Percentiles rank a stretch among this genome's conserved stretches.
Conservation (phyloP, 2,329 filamentous ascomycete species). For the Didymella pomorum region DNA sequence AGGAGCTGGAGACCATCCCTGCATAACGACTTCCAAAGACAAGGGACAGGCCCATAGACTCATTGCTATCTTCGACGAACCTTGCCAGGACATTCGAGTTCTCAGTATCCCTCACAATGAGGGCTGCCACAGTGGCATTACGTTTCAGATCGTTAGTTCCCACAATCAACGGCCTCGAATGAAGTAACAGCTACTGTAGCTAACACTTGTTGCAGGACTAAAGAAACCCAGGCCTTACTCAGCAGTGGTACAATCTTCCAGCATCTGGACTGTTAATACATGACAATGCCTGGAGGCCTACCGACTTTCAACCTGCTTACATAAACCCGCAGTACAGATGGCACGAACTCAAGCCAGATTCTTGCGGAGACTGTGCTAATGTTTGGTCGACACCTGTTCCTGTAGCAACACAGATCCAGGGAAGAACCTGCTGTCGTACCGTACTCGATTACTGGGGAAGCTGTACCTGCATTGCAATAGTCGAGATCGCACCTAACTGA, state of each 20-base stretch:
- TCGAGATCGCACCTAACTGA: neutral
- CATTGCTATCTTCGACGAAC: neutral
- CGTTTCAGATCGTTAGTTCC: neutral
- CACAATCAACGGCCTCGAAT: neutral
- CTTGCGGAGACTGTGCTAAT: neutral
- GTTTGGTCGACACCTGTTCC: neutral
- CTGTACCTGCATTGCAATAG: neutral
- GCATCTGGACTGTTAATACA: neutral
- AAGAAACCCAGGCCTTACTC: neutral
- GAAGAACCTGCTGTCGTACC: neutral
- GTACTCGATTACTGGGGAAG: neutral
- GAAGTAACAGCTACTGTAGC: neutral
- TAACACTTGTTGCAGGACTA: neutral
- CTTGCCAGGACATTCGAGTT: neutral
- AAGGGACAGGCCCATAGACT: neutral
- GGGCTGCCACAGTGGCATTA: neutral
- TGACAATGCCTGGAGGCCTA: neutral
- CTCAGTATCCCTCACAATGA: neutral
- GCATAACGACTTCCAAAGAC: neutral
- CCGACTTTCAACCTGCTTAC: neutral
- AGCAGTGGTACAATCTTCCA: neutral
- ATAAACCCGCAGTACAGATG: neutral
- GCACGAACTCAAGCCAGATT: no score
- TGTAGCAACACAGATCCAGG: neutral
- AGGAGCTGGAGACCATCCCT: neutral